Evolutionary conservation across 129 eudicot genomes (phyloP).

Genomic region (Silybum marianum): DNA sequence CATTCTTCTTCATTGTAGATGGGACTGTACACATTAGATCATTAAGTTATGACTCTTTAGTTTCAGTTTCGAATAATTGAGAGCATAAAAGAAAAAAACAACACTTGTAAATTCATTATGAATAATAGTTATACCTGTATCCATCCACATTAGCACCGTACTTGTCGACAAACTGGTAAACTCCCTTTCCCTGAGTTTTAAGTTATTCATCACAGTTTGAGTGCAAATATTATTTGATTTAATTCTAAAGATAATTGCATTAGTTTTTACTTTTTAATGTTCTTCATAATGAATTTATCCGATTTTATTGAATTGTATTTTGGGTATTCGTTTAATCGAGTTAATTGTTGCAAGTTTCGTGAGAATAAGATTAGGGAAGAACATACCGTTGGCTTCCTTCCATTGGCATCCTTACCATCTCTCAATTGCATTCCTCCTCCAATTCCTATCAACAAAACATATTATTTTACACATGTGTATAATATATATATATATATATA

Average conservation of each 20-base stretch:
- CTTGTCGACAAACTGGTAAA: conserved; percentile 92
- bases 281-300: not conserved
- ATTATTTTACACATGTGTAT: not conserved
- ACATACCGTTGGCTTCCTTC: conserved; percentile 71
- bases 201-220: not conserved
- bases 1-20: conserved; percentile 74
- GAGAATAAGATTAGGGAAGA: not conserved
- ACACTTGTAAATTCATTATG: not conserved
- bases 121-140: conserved; percentile 60
- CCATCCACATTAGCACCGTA: conserved; percentile 99
- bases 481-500: no score
- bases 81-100: not conserved
- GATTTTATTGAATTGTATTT: not conserved
- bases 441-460: conserved; percentile 32
- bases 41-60: not conserved
- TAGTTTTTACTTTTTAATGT: not conserved
- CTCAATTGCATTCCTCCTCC: conserved; percentile 76
- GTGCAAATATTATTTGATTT: not conserved
- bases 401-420: conserved; percentile 71
- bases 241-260: not conserved
- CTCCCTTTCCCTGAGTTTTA: conserved; percentile 85
- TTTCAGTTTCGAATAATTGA: not conserved
- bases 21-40: conserved; percentile 53
- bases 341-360: not conserved
- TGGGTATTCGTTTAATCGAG: not conserved